Evolutionary conservation across 2,329 filamentous ascomycete species (phyloP), one percentile per base, ranked within the genome.

Genomic region (Colletotrichum scovillei): DNA sequence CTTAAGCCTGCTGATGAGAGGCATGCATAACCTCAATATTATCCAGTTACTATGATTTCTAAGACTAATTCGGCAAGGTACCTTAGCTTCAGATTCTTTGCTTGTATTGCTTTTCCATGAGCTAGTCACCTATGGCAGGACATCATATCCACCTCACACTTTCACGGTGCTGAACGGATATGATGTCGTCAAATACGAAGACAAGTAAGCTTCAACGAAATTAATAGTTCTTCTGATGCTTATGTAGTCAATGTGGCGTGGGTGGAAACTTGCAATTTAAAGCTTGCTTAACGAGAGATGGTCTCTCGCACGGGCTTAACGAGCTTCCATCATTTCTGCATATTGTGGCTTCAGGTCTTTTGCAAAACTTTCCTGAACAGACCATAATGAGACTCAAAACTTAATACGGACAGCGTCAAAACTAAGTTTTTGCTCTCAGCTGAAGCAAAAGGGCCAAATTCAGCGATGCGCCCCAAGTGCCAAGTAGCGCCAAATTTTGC

Each of bases 391-490:
- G 24, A 4, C 35, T 14, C 16, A 16, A 28, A 3, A 2, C 12
- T 52, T 55, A n/a, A 38, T 28, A 16, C 22, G 38, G 11, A 26
- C 1, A 16, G 19, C 28, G 38, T 42, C 38, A 42, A 42, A 24
- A 4, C 9, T 28, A 55, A 28, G 26, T 28, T 24, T 28, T n/a
- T 32, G 63, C 63, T 35, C 64, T 46, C 0, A 63, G n/a, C 49
- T 58, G 35, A 7, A 63, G 57, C 2, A 72, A 22, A 22, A 56
- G 28, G 1, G 69, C 69, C 24, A 72, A 26, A 11, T 67, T 72
- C 1, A 68, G 26, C 6, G 63, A 62, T 11, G 64, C 49, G 2
- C 69, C 69, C 63, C 56, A 72, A n/a, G 64, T 72, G 5, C 69
- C 69, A 26, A 72, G 49, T 7, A 30, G 56, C 19, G 38, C 52